Conservation (phyloP, 164 flowering plant genomes). For the Akebia trifoliata region DNA sequence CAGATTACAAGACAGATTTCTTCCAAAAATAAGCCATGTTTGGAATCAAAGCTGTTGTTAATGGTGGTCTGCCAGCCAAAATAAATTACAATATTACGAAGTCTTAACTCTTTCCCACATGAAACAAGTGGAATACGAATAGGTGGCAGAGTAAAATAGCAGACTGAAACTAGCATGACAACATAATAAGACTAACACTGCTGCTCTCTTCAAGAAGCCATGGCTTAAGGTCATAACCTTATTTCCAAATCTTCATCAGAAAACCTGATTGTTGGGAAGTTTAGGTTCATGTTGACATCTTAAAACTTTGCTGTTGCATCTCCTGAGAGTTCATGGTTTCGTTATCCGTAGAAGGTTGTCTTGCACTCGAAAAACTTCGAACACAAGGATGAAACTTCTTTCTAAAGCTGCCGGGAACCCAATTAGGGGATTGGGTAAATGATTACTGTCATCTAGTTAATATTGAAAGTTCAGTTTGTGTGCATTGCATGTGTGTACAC, state of each 20-base stretch:
- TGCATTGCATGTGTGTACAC: too few species aligned
- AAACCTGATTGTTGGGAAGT: neutral
- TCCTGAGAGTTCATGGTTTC: neutral
- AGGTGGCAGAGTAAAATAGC: too few species aligned
- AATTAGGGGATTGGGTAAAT: neutral
- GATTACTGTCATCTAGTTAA: neutral
- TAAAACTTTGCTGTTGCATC: neutral
- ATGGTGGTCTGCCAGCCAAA: conserved; percentile 4
- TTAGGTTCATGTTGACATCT: neutral
- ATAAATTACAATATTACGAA: conserved; percentile 6
- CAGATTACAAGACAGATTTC: neutral
- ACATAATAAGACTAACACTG: conserved; percentile 1
- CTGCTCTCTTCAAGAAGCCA: conserved; percentile 5
- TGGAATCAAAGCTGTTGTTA: too few species aligned
- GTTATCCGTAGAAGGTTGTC: neutral
- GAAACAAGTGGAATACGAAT: too few species aligned
- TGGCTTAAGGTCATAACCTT: neutral
- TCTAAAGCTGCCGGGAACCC: neutral
- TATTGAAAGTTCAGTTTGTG: too few species aligned
- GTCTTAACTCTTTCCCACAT: neutral
- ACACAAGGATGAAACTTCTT: conserved; percentile 1
- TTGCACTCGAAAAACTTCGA: neutral
- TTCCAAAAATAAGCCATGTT: too few species aligned
- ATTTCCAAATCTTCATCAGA: neutral
- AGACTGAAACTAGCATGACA: neutral